Conservation (phyloP, 2,329 filamentous ascomycete species). For the Xylaria sp. region DNA sequence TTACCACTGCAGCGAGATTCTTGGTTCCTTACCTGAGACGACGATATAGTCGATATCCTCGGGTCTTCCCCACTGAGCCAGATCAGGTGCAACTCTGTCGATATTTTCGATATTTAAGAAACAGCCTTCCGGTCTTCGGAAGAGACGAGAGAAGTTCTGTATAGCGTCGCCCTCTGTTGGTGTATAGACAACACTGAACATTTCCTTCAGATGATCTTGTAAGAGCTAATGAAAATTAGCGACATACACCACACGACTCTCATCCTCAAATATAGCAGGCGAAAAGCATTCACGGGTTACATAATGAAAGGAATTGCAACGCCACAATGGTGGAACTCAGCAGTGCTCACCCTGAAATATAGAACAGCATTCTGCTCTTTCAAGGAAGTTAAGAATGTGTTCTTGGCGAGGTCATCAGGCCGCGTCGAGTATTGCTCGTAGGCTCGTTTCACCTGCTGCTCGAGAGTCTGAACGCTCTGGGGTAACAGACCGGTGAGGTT, state of each 20-base stretch:
- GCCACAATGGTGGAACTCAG: neutral
- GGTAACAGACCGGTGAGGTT: constrained; percentile 79
- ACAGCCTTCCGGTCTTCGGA: constrained; percentile 81
- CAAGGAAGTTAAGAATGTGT: constrained; percentile 86
- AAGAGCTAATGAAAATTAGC: constrained; percentile 64
- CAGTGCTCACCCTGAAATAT: constrained; percentile 72
- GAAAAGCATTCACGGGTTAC: neutral
- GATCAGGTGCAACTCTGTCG: constrained; percentile 71
- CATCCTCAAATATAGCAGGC: neutral
- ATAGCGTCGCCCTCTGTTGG: constrained; percentile 92
- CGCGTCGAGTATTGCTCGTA: constrained; percentile 80
- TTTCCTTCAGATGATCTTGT: constrained; percentile 82
- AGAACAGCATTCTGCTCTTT: constrained; percentile 88
- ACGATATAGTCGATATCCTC: constrained; percentile 91
- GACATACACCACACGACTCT: neutral
- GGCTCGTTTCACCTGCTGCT: constrained; percentile 79
- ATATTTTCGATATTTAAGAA: constrained; percentile 80
- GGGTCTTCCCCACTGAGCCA: constrained; percentile 73
- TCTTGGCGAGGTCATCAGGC: constrained; percentile 77
- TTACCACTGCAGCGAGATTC: too few species aligned
- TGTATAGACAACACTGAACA: constrained; percentile 92
- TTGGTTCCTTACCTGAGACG: constrained; percentile 73
- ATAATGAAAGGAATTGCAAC: neutral
- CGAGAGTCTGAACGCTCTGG: constrained; percentile 75
- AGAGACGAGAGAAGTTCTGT: constrained; percentile 81